Evolutionary conservation across 2,329 filamentous ascomycete species (phyloP), one percentile per base, ranked within the genome.

Genomic region (Diaporthe humulicola): DNA sequence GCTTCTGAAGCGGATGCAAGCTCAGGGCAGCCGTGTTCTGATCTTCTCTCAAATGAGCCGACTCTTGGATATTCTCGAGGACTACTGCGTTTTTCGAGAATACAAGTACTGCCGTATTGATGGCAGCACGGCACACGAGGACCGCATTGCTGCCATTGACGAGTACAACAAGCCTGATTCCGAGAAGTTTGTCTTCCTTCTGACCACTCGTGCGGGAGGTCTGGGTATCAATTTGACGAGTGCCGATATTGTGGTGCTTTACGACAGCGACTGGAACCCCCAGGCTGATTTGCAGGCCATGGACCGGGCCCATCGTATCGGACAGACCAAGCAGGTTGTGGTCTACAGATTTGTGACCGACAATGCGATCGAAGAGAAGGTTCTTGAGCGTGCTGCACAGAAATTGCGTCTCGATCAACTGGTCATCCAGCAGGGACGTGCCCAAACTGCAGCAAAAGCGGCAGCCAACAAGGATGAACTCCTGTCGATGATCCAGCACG

Each of bases 41-140:
- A 98, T 99, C 79, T 99, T 99, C 86, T 99, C 97, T 0, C 97
- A 99, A 82, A 99, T 99, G 97, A 98, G 96, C 81, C 95, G 97
- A 90, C 89, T 98, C 52, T 87, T 99, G 56, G 97, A 99, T 81
- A 99, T 99, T 71, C 89, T 99, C 22, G 97, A 99, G 82, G 97
- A 99, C 83, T 99, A 99, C 84, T 98, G 96, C 78, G 95, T 98
- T 58, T 98, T 99, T 88, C 91, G 96, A 74, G 93, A 95, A 42
- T 98, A 94, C 86, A 94, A 98, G 77, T 99, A 99, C 86, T 98
- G 96, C 84, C 94, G 97, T 81, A 99, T 99, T 77, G 97, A 99
- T 82, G 97, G 97, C 81, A 93, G 96, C 64, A 99, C 97, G 19
- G 96, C 97, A 0, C 97, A 99, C 80, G 97, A 99, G 84, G 97